A percentile compares a stretch with the other conserved stretches of the same genome.
Conservation (phyloP, 768 basidiomycete species). For the Pleurotus ostreatus region DNA sequence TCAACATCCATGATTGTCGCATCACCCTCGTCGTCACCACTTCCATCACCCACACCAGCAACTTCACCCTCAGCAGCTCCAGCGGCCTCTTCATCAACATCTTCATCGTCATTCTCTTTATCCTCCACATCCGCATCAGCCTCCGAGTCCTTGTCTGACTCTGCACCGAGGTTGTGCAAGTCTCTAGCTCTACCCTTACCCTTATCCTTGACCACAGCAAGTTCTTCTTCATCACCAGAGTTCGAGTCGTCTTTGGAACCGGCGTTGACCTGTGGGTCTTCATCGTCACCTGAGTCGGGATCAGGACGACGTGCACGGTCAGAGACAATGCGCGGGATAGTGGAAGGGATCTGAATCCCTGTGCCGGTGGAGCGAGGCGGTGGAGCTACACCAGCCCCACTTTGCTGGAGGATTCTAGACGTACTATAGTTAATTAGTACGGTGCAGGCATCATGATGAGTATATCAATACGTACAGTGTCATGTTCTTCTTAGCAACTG, state of each 20-base stretch:
- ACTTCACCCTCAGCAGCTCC: neutral
- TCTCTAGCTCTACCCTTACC: neutral
- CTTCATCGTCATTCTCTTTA: neutral
- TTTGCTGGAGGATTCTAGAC: neutral
- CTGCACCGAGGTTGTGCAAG: neutral
- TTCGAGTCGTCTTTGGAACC: too few relatives aligned
- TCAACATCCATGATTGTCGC: neutral
- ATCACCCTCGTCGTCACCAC: neutral
- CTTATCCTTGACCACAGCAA: neutral
- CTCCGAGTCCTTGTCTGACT: neutral
- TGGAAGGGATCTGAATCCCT: neutral
- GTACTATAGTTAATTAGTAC: neutral
- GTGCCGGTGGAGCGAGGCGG: neutral
- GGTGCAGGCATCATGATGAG: neutral
- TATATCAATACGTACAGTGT: neutral
- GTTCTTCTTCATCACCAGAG: neutral
- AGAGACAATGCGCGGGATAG: neutral
- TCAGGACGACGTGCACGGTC: too few relatives aligned
- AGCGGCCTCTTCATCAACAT: neutral
- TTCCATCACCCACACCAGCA: neutral
- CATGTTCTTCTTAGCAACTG: neutral
- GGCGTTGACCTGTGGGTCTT: too few relatives aligned
- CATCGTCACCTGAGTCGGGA: too few relatives aligned
- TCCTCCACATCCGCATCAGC: too few relatives aligned
- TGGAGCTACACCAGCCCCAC: neutral